Base-by-base conservation (phyloP, 2,329 filamentous ascomycete species). In the Trichoderma sp. region DNA sequence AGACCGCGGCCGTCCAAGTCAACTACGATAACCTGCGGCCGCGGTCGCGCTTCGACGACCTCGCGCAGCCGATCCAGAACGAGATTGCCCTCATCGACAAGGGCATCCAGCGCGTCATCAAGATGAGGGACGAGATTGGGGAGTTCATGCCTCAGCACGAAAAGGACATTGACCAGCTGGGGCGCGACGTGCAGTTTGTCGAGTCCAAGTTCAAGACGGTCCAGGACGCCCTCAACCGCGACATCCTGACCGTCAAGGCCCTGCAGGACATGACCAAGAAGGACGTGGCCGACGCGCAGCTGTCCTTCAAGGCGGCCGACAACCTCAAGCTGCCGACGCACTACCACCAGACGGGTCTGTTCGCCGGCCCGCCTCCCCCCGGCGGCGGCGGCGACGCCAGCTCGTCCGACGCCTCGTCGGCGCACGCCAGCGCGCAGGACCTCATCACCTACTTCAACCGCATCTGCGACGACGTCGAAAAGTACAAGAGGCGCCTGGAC, bases 1-100 rank as follows among this genome's bases (percentile, higher is more conserved):
- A 85, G 68, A 83, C 88, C 17, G 88, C 89, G 0, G 91, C 90
- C 19, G 90, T 92, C 19, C 89, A 90, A 72, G 90, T 96, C 71
- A 91, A 95, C 76, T 78, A 91, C 60, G 86, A 86, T 71, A 91
- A 91, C 73, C 82, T 98, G 67, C 88, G 92, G 60, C 90, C 90
- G 17, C 96, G 93, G 0, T 97, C 93, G 3, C 91, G 95, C 67
- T 97, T 95, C 80, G 92, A 93, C 74, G 94, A 97, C 76, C 88
- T 97, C 30, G 87, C 91, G 67, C 90, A 94, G 69, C 87, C 91
- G 34, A 81, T 97, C 17, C 92, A 96, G 73, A 86, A 88, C 68
- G 81, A 92, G 69, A 90, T 99, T 67, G 87, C 91, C 68, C 79
- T 83, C 10, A 87, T 96, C 68, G 94, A 99, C 77, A 85, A 86